These are phyloP conservation scores for Penicillium simplicissimum DNA, from an alignment of 495 filamentous ascomycete genomes.

Conservation along the genomic window DNA sequence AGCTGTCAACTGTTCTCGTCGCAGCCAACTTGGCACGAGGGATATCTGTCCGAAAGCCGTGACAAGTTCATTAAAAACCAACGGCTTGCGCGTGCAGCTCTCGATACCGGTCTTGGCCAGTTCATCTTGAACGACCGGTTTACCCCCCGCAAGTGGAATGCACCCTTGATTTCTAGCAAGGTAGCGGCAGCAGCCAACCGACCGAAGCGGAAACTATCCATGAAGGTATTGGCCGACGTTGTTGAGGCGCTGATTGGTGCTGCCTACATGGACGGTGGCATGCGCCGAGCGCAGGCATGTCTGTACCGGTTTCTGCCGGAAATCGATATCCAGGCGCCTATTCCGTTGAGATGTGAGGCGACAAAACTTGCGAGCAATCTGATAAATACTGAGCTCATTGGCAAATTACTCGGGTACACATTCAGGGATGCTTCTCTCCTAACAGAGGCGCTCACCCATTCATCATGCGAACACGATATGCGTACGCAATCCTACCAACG, in stretches of 20 bases:
- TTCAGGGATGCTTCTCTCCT: conserved; percentile 73
- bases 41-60: conserved; percentile 68
- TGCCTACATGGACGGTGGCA: conserved; percentile 69
- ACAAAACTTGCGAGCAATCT: conserved; percentile 7
- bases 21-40: conserved; percentile 73
- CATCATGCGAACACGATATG: conserved; percentile 60
- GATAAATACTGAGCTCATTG: conserved; percentile 17
- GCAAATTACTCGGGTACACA: conserved; percentile 47
- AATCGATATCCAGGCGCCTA: conserved; percentile 20
- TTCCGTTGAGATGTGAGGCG: background rate
- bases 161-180: conserved; percentile 57
- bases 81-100: conserved; percentile 62
- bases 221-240: conserved; percentile 86
- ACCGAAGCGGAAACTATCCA: conserved; percentile 53
- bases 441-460: conserved; percentile 84
- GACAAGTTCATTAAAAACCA: conserved; percentile 73
- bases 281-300: conserved; percentile 59
- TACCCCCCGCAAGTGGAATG: conserved; percentile 70
- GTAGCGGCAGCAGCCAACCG: conserved; percentile 8
- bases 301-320: conserved; percentile 67
- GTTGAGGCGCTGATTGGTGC: conserved; percentile 85
- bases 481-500: conserved; percentile 71
- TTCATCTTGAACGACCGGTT: conserved; percentile 74
- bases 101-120: conserved; percentile 62
- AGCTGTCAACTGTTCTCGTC: conserved; percentile 67